Conservation (phyloP, 1,139 yeast species). For the Scheffersomyces titani region DNA sequence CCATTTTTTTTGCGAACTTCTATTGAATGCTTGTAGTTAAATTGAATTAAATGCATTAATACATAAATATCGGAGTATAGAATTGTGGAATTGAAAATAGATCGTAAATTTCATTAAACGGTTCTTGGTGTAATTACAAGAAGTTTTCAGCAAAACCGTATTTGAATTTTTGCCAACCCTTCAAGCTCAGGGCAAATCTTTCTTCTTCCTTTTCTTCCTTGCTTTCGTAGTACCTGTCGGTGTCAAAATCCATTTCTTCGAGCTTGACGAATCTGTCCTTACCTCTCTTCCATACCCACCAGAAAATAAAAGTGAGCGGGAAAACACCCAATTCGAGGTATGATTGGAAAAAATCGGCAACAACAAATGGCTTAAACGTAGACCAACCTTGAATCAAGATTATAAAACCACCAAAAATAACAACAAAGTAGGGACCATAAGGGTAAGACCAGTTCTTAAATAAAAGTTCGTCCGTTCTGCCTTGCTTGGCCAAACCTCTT, state of each 20-base stretch:
- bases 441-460: constrained; percentile 47
- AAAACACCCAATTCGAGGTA: constrained; percentile 42
- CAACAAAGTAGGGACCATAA: constrained; percentile 41
- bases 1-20: neutral
- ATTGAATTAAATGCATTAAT: neutral
- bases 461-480: constrained; percentile 34
- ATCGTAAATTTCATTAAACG: neutral
- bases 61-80: neutral
- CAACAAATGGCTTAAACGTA: constrained; percentile 52
- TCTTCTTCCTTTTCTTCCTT: constrained; percentile 48
- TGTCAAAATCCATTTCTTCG: constrained; percentile 63
- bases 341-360: constrained; percentile 33
- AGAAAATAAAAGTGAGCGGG: constrained; percentile 34
- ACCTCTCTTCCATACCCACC: constrained; percentile 49
- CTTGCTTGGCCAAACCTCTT: constrained; percentile 37
- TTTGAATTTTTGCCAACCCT: constrained; percentile 48
- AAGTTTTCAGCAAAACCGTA: constrained; percentile 31
- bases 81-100: neutral
- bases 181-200: constrained; percentile 39
- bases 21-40: neutral
- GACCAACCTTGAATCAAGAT: constrained; percentile 51
- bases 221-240: constrained; percentile 55
- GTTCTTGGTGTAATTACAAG: constrained; percentile 2
- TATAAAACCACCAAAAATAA: constrained; percentile 35
- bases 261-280: constrained; percentile 48